A percentile compares a stretch with the other conserved stretches of the same genome.
Evolutionary conservation across 768 basidiomycete genomes (phyloP).

Genomic region (Auricularia cornea): DNA sequence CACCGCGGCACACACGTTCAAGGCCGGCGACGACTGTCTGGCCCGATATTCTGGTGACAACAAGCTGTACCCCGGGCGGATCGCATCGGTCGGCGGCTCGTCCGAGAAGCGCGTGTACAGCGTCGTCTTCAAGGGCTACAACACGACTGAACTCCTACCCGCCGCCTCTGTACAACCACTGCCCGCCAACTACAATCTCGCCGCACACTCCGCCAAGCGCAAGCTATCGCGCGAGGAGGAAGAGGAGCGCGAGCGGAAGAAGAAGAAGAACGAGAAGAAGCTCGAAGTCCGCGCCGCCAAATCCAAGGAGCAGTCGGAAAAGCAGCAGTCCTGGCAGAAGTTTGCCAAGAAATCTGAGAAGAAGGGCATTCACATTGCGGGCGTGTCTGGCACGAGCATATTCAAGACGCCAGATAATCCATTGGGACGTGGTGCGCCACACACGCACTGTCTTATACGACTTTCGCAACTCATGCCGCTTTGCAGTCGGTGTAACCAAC

Average conservation of each 20-base stretch:
- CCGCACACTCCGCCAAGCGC: slow-evolving; percentile 49
- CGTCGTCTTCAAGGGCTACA: slow-evolving; percentile 87
- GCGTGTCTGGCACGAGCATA: slow-evolving; percentile 80
- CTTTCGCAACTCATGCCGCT: too few relatives aligned
- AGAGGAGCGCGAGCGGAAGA: slow-evolving; percentile 80
- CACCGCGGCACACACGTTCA: slow-evolving; percentile 49
- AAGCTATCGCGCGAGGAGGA: slow-evolving; percentile 75
- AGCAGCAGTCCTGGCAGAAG: slow-evolving; percentile 88
- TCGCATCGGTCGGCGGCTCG: slow-evolving; percentile 77
- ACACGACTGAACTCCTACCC: slow-evolving; percentile 80
- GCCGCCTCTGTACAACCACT: slow-evolving; percentile 61
- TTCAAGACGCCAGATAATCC: slow-evolving; percentile 95
- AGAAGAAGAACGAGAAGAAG: slow-evolving; percentile 95
- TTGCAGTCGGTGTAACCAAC: slow-evolving; percentile 79
- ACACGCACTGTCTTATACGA: too few relatives aligned
- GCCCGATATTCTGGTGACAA: slow-evolving; percentile 83
- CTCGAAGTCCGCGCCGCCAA: slow-evolving; percentile 74
- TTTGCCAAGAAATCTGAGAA: slow-evolving; percentile 92
- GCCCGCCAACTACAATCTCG: slow-evolving; percentile 29
- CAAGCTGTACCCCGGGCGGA: slow-evolving; percentile 81
- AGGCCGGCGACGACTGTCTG: slow-evolving; percentile 77
- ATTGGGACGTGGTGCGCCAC: slow-evolving; percentile 60
- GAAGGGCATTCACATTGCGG: slow-evolving; percentile 87
- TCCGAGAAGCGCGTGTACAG: slow-evolving; percentile 77
- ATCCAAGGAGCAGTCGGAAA: slow-evolving; percentile 76